These are phyloP conservation scores for Vigna trinervia DNA, from an alignment of 306 rosid species.

Conservation along the genomic window DNA sequence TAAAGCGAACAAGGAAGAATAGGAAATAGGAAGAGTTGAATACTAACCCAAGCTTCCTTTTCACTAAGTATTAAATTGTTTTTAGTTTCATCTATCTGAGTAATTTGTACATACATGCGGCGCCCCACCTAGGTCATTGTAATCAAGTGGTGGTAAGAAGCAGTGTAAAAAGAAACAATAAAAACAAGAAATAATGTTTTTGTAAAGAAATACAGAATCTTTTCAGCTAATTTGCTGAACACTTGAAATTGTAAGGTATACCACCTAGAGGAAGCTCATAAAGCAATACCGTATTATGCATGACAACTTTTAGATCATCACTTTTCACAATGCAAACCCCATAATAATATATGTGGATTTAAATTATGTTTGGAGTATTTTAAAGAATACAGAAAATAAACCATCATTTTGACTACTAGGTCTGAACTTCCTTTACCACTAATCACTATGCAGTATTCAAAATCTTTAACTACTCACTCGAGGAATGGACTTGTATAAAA, in stretches of 20 bases:
- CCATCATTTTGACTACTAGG: constrained; percentile 14
- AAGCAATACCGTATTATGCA: constrained; percentile 5
- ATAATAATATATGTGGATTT: not conserved
- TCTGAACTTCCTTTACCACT: not conserved
- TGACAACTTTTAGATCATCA: constrained; percentile 16
- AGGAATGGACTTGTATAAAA: constrained; percentile 8
- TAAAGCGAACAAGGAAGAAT: constrained; percentile 24
- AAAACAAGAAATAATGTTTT: not conserved
- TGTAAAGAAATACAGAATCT: constrained; percentile 1
- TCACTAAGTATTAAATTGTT: constrained; percentile 83
- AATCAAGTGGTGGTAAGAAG: constrained; percentile 36
- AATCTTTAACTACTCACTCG: not conserved
- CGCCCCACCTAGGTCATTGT: constrained; percentile 76
- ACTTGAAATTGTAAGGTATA: constrained; percentile 9
- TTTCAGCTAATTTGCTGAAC: constrained; percentile 9
- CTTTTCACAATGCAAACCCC: not conserved
- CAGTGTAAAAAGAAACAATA: constrained; percentile 11
- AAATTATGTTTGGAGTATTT: not conserved
- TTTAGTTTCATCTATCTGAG: constrained; percentile 76
- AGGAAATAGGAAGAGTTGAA: constrained; percentile 30
- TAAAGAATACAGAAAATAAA: constrained; percentile 18
- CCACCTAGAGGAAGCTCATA: constrained; percentile 5
- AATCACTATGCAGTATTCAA: constrained; percentile 14
- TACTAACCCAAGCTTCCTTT: constrained; percentile 92
- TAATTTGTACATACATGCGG: constrained; percentile 64